Evolutionary conservation across 352 stramenopile genomes (phyloP), one percentile per base, ranked within the genome.

Genomic region (Phytophthora syringae): DNA sequence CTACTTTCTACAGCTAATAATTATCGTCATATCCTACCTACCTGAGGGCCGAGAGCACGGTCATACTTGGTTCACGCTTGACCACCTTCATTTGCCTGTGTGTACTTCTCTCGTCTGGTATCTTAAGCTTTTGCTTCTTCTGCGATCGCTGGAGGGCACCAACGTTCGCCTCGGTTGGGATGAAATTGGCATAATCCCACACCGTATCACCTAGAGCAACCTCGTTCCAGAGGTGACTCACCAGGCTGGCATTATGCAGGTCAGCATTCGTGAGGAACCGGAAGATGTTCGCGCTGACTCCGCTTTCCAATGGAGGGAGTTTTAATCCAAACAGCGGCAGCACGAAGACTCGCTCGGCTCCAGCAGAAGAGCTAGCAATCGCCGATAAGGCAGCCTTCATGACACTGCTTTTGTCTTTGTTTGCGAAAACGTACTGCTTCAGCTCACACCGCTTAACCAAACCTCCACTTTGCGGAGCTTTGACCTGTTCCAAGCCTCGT

Each of bases 181-280:
- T 62, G 39, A 93, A 92, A 61, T 92, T 92, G n/a, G 77, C 68
- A 48, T 93, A 79, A 45, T 95, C 84, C 88, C 88, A 94, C 2
- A 94, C 81, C 0, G 65, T 77, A 24, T 91, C 80, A 11, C 84
- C 80, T 10, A 93, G 76, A 13, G 88, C 74, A 59, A 96, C 72
- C 27, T 90, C 77, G 45, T 82, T 96, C 88, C 88, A 96, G 18
- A 96, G 64, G 24, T 78, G 85, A 60, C 74, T 93, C 59, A 96
- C 86, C n/a, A 96, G 75, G 36, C 84, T 94, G 9, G 85, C 84
- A 57, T 94, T 94, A 68, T 96, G 90, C 40, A 96, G 44, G 25
- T 94, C 88, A 0, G 77, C 74, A 43, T 91, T 92, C 5, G 79
- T 85, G 45, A 96, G 79, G 50, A 80, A 94, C 27, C 77, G 63